phyloP scores from a whole-genome alignment of 306 rosid species.

The Quercus agrifolia region DNA sequence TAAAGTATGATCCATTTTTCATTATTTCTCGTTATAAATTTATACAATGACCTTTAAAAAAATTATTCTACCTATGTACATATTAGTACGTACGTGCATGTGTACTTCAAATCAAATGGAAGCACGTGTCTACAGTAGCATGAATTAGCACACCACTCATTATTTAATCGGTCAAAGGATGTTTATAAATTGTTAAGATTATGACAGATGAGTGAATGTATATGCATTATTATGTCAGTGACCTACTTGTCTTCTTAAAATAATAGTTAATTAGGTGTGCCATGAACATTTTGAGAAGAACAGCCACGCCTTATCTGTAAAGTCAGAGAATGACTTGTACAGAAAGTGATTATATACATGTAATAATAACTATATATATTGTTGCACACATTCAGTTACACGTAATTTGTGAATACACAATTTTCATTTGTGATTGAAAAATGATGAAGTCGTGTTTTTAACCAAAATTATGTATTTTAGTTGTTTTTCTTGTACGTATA shows the following conservation, averaged over 20 bases:
- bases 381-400: no score
- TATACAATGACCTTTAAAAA: neutral
- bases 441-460: no score
- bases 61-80: slow-evolving; percentile 21
- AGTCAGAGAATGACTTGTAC: slow-evolving; percentile 12
- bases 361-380: neutral
- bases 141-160: slow-evolving; percentile 7
- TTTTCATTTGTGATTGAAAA: no score
- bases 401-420: no score
- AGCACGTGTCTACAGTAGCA: slow-evolving; percentile 25
- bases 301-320: slow-evolving; percentile 6
- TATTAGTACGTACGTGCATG: slow-evolving; percentile 30
- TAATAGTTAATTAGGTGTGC: neutral
- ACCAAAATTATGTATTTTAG: no score
- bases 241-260: neutral
- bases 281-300: neutral
- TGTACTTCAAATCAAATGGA: slow-evolving; percentile 33
- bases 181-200: neutral
- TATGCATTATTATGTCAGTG: neutral
- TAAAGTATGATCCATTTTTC: neutral
- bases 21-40: neutral
- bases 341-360: neutral
- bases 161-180: neutral
- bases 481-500: fast-evolving
- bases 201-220: neutral